Evolutionary conservation across 2,329 filamentous ascomycete species (phyloP), one percentile per base, ranked within the genome.

Genomic region (Alternaria brassicicola): DNA sequence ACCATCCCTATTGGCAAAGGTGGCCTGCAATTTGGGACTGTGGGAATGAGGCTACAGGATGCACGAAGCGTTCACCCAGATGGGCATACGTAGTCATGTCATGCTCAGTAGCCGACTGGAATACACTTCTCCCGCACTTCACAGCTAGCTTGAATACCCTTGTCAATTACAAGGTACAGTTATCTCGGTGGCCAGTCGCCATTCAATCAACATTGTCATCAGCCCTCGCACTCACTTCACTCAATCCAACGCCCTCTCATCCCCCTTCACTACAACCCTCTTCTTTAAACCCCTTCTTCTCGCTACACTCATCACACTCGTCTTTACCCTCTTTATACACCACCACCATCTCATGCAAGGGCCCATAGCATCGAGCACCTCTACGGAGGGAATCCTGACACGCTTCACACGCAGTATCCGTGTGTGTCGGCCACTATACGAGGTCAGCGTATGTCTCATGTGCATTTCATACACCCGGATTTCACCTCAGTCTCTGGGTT

Each of bases 341-440:
- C 3, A 17, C n/a, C 23, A 46, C 39, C 41, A 63, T 10, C 8
- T 57, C 31, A n/a, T 50, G 42, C 19, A 63, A n/a, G 17, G 9
- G 25, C 17, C 21, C 53, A 47, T 30, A 21, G 43, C 57, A 63
- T 17, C 53, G 39, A 23, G 33, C 46, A 12, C 60, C 52, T n/a
- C 52, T 42, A 15, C 45, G 56, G 28, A 26, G 31, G 9, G 35
- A 33, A 21, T 59, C 56, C 33, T 62, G 59, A 28, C 59, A 62
- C 48, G 33, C 10, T 15, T 4, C 8, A 56, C 25, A 38, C 15
- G 3, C 23, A 2, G 55, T 62, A 28, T 62, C 42, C 2, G 26
- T 26, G 17, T 61, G 55, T 33, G 55, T 61, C 9, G 59, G 59
- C 51, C 51, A 58, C 25, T 58, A 47, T n/a, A 21, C 19, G 13